A percentile compares a stretch with the other conserved stretches of the same genome.
Evolutionary conservation across 371 early-diverging fungal species (phyloP).

Genomic region (Rhizomucor miehei): DNA sequence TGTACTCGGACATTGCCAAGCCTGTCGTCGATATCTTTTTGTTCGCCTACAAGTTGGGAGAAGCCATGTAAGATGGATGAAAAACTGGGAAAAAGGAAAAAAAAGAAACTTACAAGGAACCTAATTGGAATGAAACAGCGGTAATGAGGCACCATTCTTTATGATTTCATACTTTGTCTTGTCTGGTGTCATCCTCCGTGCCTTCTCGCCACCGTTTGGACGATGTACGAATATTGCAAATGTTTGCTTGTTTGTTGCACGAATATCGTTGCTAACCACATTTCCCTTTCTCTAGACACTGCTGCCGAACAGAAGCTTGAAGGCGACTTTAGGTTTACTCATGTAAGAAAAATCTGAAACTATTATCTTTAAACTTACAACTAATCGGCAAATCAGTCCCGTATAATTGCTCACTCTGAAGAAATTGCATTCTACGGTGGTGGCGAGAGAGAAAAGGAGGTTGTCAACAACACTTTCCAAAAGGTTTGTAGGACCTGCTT

Average conservation of each 20-base stretch:
- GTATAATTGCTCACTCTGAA: slow-evolving; percentile 81
- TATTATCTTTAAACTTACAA: background rate
- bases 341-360: slow-evolving; percentile 47
- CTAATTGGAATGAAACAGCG: slow-evolving; percentile 27
- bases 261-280: too few species aligned
- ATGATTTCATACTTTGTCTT: slow-evolving; percentile 81
- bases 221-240: slow-evolving; percentile 46
- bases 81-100: too few species aligned
- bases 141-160: slow-evolving; percentile 69
- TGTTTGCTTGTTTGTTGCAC: too few species aligned
- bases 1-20: slow-evolving; percentile 83
- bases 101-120: background rate
- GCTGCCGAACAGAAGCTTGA: slow-evolving; percentile 79
- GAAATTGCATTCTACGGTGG: slow-evolving; percentile 90
- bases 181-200: slow-evolving; percentile 72
- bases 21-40: slow-evolving; percentile 81
- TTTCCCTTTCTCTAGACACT: slow-evolving; percentile 45
- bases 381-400: too few species aligned
- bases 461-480: slow-evolving; percentile 68
- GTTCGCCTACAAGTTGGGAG: slow-evolving; percentile 82
- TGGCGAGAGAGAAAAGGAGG: slow-evolving; percentile 69
- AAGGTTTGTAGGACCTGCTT: slow-evolving; percentile 29
- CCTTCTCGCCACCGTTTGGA: slow-evolving; percentile 85
- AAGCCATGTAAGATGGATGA: slow-evolving; percentile 63
- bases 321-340: slow-evolving; percentile 84